Conservation (phyloP, 495 filamentous ascomycete species). For the Trichoderma erinaceum region DNA sequence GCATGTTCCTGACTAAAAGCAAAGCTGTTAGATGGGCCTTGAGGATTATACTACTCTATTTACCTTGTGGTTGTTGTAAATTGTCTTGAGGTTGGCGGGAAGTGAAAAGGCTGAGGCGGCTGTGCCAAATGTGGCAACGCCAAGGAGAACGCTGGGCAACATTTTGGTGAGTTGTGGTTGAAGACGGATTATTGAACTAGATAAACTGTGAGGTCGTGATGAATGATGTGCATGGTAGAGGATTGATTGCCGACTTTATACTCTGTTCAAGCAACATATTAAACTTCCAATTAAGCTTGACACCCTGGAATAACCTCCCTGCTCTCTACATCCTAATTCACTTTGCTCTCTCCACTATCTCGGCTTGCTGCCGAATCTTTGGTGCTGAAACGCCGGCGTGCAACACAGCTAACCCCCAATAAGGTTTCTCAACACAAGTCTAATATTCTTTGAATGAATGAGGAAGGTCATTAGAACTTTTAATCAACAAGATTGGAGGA, state of each 20-base stretch:
- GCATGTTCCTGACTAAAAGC: conserved; percentile 2
- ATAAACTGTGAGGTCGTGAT: background rate
- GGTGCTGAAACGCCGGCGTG: background rate
- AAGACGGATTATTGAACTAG: background rate
- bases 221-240: background rate
- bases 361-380: background rate
- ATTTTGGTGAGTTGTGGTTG: background rate
- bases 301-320: background rate
- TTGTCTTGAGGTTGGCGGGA: conserved; percentile 5
- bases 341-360: background rate
- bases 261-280: background rate
- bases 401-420: background rate
- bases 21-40: background rate
- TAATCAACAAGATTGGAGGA: conserved; percentile 2
- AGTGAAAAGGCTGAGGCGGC: background rate
- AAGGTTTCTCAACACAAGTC: background rate
- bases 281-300: background rate
- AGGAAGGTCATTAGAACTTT: background rate
- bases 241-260: background rate
- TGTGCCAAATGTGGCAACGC: background rate
- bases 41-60: background rate
- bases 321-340: background rate
- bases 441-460: background rate
- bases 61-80: conserved; percentile 6
- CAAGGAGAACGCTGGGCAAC: background rate